Percentiles rank a stretch among this genome's conserved stretches.
These are phyloP conservation scores for Podaxis sp. DNA, from an alignment of 768 basidiomycete genomes.

Conservation along the genomic window DNA sequence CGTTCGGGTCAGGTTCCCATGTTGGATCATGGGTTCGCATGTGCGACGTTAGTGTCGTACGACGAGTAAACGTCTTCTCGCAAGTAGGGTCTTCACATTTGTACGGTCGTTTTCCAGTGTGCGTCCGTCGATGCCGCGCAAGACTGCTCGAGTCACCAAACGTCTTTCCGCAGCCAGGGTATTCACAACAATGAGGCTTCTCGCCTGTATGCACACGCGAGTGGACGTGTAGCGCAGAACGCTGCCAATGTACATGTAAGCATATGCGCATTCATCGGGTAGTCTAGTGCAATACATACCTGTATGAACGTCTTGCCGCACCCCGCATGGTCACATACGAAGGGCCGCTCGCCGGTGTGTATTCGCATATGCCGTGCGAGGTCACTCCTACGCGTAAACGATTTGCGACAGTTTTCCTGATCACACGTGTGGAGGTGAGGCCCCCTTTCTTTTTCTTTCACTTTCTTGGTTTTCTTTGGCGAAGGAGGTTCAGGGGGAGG, in stretches of 20 bases:
- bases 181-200: constrained; percentile 88
- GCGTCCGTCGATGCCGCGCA: constrained; percentile 86
- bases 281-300: constrained; percentile 35
- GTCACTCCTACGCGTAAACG: constrained; percentile 81
- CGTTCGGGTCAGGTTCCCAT: constrained; percentile 81
- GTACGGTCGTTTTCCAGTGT: constrained; percentile 83
- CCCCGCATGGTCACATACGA: constrained; percentile 62
- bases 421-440: constrained; percentile 61
- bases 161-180: constrained; percentile 80
- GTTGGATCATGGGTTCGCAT: constrained; percentile 84
- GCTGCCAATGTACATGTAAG: constrained; percentile 37
- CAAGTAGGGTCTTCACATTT: constrained; percentile 80
- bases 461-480: constrained; percentile 33
- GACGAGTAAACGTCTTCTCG: constrained; percentile 84
- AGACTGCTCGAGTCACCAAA: constrained; percentile 92
- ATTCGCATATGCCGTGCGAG: constrained; percentile 83
- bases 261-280: background rate
- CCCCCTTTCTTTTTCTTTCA: constrained; percentile 40
- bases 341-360: constrained; percentile 88
- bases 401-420: constrained; percentile 70
- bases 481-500: constrained; percentile 19
- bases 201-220: constrained; percentile 89
- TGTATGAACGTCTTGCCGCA: constrained; percentile 94
- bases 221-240: constrained; percentile 88
- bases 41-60: constrained; percentile 80